phyloP scores from a whole-genome alignment of 192 early-diverging fungal species.

The Backusella parvicylindrica region DNA sequence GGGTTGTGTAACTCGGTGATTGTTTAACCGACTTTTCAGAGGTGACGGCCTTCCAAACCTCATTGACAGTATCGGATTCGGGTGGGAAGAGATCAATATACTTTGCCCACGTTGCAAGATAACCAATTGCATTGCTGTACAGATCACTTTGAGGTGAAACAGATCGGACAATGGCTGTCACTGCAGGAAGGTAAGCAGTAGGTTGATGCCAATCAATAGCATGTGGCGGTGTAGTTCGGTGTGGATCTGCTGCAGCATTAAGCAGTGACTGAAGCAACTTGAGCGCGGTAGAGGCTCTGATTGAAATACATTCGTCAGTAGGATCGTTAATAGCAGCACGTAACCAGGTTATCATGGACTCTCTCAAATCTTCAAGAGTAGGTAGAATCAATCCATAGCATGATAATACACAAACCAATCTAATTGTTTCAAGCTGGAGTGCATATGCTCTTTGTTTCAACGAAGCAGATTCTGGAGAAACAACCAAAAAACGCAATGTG shows the following conservation, averaged over 20 bases:
- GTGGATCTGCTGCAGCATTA: constrained; percentile 42
- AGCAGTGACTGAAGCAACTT: constrained; percentile 31
- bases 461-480: constrained; percentile 27
- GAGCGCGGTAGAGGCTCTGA: constrained; percentile 25
- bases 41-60: neutral
- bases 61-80: neutral
- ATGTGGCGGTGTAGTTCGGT: constrained; percentile 43
- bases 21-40: neutral
- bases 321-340: neutral
- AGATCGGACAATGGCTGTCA: constrained; percentile 15
- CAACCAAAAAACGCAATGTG: constrained; percentile 41
- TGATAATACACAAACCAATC: constrained; percentile 38
- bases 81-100: constrained; percentile 12
- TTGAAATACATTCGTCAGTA: neutral
- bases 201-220: constrained; percentile 48
- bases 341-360: constrained; percentile 31
- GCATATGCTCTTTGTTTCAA: constrained; percentile 26
- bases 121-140: constrained; percentile 3
- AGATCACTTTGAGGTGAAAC: neutral
- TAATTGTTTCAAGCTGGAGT: constrained; percentile 35
- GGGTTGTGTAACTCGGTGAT: neutral
- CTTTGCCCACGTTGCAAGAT: constrained; percentile 17
- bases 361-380: constrained; percentile 37
- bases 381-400: constrained; percentile 53
- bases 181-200: constrained; percentile 30